phyloP scores from a whole-genome alignment of 352 stramenopile species.

The Globisporangium recalcitrans region DNA sequence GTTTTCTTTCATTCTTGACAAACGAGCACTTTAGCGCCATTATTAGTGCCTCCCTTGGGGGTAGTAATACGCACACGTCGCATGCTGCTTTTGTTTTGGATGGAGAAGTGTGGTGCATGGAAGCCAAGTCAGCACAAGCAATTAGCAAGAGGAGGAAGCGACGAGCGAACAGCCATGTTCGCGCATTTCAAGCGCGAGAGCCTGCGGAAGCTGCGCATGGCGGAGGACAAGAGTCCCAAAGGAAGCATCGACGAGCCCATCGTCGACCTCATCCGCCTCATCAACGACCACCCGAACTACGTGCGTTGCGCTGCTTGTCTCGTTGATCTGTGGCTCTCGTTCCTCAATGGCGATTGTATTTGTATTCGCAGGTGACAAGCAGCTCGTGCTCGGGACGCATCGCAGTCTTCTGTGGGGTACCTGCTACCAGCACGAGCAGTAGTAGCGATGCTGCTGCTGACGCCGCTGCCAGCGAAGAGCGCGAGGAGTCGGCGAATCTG shows the following conservation, averaged over 20 bases:
- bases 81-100: conserved; percentile 2
- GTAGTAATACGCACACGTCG: background rate
- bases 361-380: conserved; percentile 71
- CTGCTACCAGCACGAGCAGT: conserved; percentile 8
- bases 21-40: background rate
- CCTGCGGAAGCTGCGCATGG: conserved; percentile 73
- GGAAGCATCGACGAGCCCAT: conserved; percentile 88
- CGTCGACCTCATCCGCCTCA: conserved; percentile 78
- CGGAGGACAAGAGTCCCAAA: conserved; percentile 89
- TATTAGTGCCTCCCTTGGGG: background rate
- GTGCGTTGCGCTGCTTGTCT: conserved; percentile 26
- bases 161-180: conserved; percentile 38
- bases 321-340: background rate
- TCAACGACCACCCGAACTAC: conserved; percentile 86
- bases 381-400: conserved; percentile 90
- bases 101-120: too few species aligned
- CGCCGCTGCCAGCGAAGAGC: conserved; percentile 8
- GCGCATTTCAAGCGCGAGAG: conserved; percentile 83
- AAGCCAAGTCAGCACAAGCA: background rate
- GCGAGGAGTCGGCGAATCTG: conserved; percentile 31
- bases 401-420: conserved; percentile 72
- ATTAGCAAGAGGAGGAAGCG: background rate
- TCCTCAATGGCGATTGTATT: background rate
- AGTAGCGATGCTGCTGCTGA: conserved; percentile 6
- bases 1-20: background rate